Evolutionary conservation across 306 rosid genomes (phyloP), one percentile per base, ranked within the genome.

Genomic region (Acacia confusa): DNA sequence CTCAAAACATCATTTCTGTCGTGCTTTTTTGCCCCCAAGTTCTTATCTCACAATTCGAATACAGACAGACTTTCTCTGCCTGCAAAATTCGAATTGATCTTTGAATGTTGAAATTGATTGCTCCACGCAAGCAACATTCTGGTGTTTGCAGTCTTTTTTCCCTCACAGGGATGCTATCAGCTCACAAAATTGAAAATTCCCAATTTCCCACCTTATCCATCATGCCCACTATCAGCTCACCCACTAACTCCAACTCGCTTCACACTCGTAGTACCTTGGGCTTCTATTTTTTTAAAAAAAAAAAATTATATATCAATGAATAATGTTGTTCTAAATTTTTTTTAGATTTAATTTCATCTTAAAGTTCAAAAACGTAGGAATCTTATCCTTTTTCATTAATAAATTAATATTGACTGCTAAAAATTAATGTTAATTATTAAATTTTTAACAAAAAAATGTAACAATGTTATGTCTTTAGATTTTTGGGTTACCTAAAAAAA

Each of bases 71-170:
- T 55, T 13, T 36, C 40, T 22, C 64, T 58, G 30, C 30, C 40
- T 63, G 71, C 81, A 45, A 82, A 84, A 81, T 82, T n/a, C 19
- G 88, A 87, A 88, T 82, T 90, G 81, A 84, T 87, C 88, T 89
- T 91, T 82, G 86, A 85, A 47, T 47, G 14, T 47, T 12, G 5
- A 47, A 12, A 88, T 89, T 90, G 85, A 88, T 88, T 84, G 88
- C 92, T 79, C 84, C 97, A 85, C 86, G 84, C 85, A 83, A 85
- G 79, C 90, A 92, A 88, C 90, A 92, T 91, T 88, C 79, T 88
- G 86, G 79, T 84, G 48, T 70, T 66, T 60, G n/a, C 74, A 81
- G 88, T 84, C 91, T 83, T 81, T 75, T 76, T 79, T 79, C 81
- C 85, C 84, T 77, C 80, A 60, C 83, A 74, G 75, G 84, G 60